Base-by-base conservation (phyloP, 768 basidiomycete genomes). In the Leccinellum rugosiceps region DNA sequence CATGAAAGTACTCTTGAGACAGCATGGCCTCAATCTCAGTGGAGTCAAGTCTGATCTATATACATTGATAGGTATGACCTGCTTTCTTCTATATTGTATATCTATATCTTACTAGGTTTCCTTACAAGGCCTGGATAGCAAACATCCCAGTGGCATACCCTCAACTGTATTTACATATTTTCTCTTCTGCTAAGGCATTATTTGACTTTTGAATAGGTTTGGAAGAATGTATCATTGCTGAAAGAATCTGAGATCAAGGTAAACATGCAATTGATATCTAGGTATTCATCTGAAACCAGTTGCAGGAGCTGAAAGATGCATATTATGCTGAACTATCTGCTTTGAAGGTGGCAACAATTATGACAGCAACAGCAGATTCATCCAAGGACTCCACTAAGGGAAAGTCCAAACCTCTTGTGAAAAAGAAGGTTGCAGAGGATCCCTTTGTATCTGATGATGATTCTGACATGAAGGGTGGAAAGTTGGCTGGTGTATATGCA, bases 31-130 rank as follows among this genome's bases (percentile, higher is more conserved):
- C 50, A 83, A 77, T 63, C 76, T 88, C 9, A 81, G 77, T 61
- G 87, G 87, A 8, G 88, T 89, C 14, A 91, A 91, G 65, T 83
- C 86, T 5, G 75, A 90, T 66, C 63, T 91, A 47, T 90, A 90
- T 63, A 88, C 88, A 3, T 45, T 59, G 0, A 79, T 87, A 57
- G 84, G 86, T 84, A 64, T 38, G 69, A 58, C 26, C n/a, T 51
- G 2, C 44, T n/a, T 38, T 3, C 10, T 45, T 21, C 5, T 15
- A 25, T 30, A 5, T 4, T 17, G n/a, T 17, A 0, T 35, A 35
- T 3, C 3, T 2, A 35, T 35, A 35, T 35, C 28, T 43, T 4
- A 19, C 31, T 59, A 10, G 58, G n/a, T 34, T 35, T 48, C 3
- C n/a, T 30, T 56, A 51, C n/a, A 63, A 84, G 87, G 85, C 1